Percentiles rank a stretch among this genome's conserved stretches.
These are phyloP conservation scores for Paraphoma chrysanthemicola DNA, from an alignment of 2,329 filamentous ascomycete genomes.

Conservation along the genomic window DNA sequence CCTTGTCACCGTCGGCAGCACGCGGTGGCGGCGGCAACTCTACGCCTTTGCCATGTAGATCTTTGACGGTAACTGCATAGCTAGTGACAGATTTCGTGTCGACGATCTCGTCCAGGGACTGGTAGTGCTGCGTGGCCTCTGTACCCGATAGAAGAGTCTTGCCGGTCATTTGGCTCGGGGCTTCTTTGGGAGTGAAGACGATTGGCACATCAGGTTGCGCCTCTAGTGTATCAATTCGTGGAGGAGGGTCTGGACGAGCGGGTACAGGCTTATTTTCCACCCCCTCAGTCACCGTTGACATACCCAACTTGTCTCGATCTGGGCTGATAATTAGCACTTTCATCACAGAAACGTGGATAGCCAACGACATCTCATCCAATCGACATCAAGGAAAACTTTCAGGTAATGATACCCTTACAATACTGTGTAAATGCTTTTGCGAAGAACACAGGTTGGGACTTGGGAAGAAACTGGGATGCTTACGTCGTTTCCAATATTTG, in stretches of 20 bases:
- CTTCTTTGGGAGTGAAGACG: conserved; percentile 13
- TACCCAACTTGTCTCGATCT: conserved; percentile 43
- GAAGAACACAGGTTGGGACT: too few relatives aligned
- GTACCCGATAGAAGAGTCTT: conserved; percentile 47
- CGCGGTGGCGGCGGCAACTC: conserved; percentile 44
- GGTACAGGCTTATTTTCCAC: not conserved
- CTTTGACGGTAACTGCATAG: conserved; percentile 45
- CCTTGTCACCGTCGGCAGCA: conserved; percentile 38
- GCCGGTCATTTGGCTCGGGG: conserved; percentile 40
- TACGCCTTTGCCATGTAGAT: conserved; percentile 41
- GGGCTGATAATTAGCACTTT: too few relatives aligned
- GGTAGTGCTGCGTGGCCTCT: conserved; percentile 46
- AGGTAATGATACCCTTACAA: too few relatives aligned
- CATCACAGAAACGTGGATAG: too few relatives aligned
- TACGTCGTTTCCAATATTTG: conserved; percentile 45
- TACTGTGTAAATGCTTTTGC: too few relatives aligned
- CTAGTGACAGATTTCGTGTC: conserved; percentile 46
- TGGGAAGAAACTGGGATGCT: too few relatives aligned
- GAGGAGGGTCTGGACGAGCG: conserved; percentile 9
- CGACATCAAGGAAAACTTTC: too few relatives aligned
- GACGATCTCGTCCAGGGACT: conserved; percentile 46
- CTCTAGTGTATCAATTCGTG: conserved; percentile 23
- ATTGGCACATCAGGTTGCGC: conserved; percentile 8
- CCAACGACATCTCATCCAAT: too few relatives aligned
- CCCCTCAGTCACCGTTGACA: conserved; percentile 32